Evolutionary conservation across 305 asterid genomes (phyloP), one percentile per base, ranked within the genome.

Genomic region (Rubia occidens): DNA sequence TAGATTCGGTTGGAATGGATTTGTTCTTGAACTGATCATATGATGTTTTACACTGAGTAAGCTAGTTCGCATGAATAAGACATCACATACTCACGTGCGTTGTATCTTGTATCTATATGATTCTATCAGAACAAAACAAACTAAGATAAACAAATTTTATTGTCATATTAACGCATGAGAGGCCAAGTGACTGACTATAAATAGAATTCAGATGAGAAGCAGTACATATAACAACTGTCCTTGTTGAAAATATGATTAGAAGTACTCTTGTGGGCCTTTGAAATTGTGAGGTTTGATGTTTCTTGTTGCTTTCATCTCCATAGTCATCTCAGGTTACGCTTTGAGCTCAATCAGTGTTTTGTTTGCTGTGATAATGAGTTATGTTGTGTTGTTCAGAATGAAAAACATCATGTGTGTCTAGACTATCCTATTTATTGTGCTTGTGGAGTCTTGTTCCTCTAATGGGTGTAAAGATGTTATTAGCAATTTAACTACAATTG

Each of bases 91-190:
- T 18, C 42, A 26, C n/a, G 9, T 54, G 9, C 17, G 3, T 55
- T 49, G 29, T 13, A 2, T n/a, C 18, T 13, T 47, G n/a, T 29
- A 5, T 45, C 3, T 45, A 8, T 40, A 40, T 40, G 6, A 40
- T 40, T 40, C 10, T 67, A 67, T 67, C 20, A 53, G 51, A 32
- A 68, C 60, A 54, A 51, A 35, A 37, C 35, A 53, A 35, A 49
- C 32, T 29, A 18, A 49, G 63, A 7, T 24, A 8, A 20, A 6
- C 15, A 4, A 42, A 11, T 2, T 40, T 26, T 21, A 29, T 1
- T 11, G 45, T 37, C 15, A 51, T 29, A 0, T 32, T 40, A 5
- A 69, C 2, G 37, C 20, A 26, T 24, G 59, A 15, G 43, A 66
- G 17, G 17, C 42, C 11, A 14, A 21, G 5, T 7, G 32, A 26